Evolutionary conservation across 176 grass and related monocot species (phyloP).

Genomic region (Saccharum spontaneum): DNA sequence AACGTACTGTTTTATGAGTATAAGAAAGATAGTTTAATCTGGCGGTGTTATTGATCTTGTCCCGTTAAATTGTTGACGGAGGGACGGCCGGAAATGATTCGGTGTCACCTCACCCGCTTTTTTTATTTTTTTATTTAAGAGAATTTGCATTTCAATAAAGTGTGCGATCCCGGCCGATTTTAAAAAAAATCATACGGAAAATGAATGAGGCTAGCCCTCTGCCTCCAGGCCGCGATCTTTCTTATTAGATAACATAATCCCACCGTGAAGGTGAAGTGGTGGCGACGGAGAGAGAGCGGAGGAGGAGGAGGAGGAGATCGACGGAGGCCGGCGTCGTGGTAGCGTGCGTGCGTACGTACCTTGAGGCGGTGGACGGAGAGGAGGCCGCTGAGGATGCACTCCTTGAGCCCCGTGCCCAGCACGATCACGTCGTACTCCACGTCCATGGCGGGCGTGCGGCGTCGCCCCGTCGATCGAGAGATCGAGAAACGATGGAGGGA

Average conservation of each 20-base stretch:
- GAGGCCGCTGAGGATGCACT: conserved; percentile 92
- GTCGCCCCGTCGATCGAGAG: neutral
- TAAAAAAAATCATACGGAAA: neutral
- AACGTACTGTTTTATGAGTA: neutral
- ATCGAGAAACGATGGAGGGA: neutral
- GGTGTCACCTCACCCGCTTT: neutral
- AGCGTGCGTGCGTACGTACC: conserved; percentile 25
- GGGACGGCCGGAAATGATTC: neutral
- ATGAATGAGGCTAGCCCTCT: neutral
- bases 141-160: neutral
- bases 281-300: neutral
- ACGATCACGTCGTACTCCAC: conserved; percentile 85
- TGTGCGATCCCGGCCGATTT: neutral
- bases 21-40: neutral
- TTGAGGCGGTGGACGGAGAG: conserved; percentile 91
- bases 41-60: neutral
- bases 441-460: conserved; percentile 49
- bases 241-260: neutral
- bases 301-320: neutral
- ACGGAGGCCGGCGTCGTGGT: neutral
- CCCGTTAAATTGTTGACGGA: neutral
- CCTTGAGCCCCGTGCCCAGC: conserved; percentile 85
- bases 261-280: neutral
- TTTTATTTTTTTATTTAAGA: neutral
- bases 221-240: too few species aligned